phyloP scores from a whole-genome alignment of 208 protist species.

The Trichomonas gallinae region DNA sequence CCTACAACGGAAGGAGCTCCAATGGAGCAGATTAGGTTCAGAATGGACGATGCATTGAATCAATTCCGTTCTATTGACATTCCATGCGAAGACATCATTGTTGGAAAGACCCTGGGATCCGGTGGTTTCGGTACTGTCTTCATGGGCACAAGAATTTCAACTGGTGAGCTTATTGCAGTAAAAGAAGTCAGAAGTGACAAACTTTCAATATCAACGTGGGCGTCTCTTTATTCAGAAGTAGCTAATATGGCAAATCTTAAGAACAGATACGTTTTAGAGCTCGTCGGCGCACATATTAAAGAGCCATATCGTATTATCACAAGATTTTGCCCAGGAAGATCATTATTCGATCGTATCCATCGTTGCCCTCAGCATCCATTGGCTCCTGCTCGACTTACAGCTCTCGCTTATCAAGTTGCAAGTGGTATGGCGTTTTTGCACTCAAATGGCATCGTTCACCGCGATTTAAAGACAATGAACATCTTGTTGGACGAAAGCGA shows the following conservation, averaged over 20 bases:
- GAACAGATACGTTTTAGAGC: neutral
- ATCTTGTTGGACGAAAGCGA: neutral
- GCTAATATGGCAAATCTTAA: neutral
- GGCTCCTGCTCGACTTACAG: neutral
- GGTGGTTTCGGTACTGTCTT: conserved; percentile 3
- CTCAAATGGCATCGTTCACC: neutral
- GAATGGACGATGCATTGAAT: neutral
- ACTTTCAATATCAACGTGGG: neutral
- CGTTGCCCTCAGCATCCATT: neutral
- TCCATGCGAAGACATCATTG: neutral
- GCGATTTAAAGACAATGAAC: conserved; percentile 17
- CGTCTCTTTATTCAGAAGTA: neutral
- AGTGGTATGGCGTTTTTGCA: neutral
- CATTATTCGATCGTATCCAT: neutral
- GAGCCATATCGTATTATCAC: conserved; percentile 20
- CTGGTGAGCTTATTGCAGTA: neutral
- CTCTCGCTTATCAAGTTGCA: conserved; percentile 2
- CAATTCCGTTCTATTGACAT: neutral
- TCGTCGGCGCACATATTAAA: conserved; percentile 8
- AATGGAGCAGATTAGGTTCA: neutral
- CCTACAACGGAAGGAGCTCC: neutral
- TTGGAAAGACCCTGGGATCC: neutral
- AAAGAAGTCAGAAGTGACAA: conserved; percentile 20
- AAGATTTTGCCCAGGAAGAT: neutral
- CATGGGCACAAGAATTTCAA: neutral